Percentiles rank a stretch among this genome's conserved stretches.
Conservation (phyloP, 2,329 filamentous ascomycete genomes). For the Aspergillus eucalypticola region DNA sequence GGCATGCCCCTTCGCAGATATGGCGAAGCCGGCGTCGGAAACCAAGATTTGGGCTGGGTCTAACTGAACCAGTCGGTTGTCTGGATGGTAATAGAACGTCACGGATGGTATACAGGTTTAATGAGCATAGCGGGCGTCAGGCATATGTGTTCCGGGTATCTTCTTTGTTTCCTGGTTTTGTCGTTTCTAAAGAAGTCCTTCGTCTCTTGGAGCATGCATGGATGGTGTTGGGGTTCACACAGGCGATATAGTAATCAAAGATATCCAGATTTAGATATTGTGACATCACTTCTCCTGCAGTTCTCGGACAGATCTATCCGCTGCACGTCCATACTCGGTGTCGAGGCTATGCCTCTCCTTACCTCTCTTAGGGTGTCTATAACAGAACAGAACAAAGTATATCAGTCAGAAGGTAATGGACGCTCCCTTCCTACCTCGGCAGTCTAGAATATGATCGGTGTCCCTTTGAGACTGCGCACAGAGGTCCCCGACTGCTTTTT, state of each 20-base stretch:
- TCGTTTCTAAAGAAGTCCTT: neutral
- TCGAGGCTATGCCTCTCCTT: neutral
- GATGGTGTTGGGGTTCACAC: slow-evolving; percentile 13
- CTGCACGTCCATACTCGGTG: no score
- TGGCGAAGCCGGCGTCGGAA: slow-evolving; percentile 25
- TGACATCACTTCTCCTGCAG: neutral
- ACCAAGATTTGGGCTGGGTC: slow-evolving; percentile 34
- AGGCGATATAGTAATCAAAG: neutral
- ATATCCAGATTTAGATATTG: slow-evolving; percentile 1
- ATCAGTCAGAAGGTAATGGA: neutral
- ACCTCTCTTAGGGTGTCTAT: neutral
- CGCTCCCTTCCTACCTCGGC: no score
- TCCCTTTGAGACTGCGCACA: neutral
- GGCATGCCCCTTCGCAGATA: slow-evolving; percentile 34
- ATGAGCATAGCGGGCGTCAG: slow-evolving; percentile 16
- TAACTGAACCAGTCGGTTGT: neutral
- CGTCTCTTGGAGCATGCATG: slow-evolving; percentile 8
- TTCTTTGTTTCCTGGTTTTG: neutral
- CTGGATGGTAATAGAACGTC: neutral
- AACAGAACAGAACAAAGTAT: neutral
- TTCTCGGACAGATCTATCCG: neutral
- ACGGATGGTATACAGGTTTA: slow-evolving; percentile 2
- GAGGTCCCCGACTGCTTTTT: neutral
- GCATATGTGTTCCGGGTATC: slow-evolving; percentile 1
- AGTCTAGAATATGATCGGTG: neutral